phyloP scores from a whole-genome alignment of 2,329 filamentous ascomycete genomes.

The Aspergillus luchuensis region DNA sequence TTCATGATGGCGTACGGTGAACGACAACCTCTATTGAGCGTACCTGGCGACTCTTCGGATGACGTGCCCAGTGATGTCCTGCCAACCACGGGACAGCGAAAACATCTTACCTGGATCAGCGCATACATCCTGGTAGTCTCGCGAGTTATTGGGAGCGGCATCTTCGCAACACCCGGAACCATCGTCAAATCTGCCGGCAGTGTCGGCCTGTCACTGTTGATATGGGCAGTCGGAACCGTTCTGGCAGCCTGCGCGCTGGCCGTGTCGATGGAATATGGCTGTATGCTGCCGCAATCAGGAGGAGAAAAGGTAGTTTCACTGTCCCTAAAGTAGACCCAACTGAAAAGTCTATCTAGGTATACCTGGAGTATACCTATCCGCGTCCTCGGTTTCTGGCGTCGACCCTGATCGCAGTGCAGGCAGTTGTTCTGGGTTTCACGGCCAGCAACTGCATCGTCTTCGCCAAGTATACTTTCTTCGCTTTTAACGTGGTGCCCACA shows the following conservation, averaged over 20 bases:
- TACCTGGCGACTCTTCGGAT: not conserved
- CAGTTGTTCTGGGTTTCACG: constrained; percentile 66
- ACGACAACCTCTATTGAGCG: constrained; percentile 22
- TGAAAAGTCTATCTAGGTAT: constrained; percentile 57
- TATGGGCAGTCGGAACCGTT: constrained; percentile 66
- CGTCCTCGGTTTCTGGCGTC: constrained; percentile 65
- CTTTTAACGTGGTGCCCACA: constrained; percentile 54
- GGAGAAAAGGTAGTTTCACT: constrained; percentile 61
- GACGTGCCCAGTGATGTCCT: not conserved
- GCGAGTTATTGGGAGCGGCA: constrained; percentile 69
- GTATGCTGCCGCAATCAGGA: constrained; percentile 69
- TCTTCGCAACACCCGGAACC: constrained; percentile 70
- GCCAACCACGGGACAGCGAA: constrained; percentile 49
- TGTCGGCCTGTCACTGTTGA: constrained; percentile 60
- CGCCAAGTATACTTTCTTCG: constrained; percentile 65
- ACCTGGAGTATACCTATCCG: constrained; percentile 69
- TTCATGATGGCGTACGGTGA: constrained; percentile 24
- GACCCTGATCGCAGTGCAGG: constrained; percentile 64
- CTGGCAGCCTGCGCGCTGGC: constrained; percentile 64
- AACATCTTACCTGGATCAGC: constrained; percentile 65
- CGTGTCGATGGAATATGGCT: constrained; percentile 68
- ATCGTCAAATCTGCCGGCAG: constrained; percentile 69
- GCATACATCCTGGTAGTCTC: constrained; percentile 69
- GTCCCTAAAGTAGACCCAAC: constrained; percentile 37
- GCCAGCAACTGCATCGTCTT: constrained; percentile 72